phyloP scores from a whole-genome alignment of 2,329 filamentous ascomycete genomes.

The Monilinia fructicola region DNA sequence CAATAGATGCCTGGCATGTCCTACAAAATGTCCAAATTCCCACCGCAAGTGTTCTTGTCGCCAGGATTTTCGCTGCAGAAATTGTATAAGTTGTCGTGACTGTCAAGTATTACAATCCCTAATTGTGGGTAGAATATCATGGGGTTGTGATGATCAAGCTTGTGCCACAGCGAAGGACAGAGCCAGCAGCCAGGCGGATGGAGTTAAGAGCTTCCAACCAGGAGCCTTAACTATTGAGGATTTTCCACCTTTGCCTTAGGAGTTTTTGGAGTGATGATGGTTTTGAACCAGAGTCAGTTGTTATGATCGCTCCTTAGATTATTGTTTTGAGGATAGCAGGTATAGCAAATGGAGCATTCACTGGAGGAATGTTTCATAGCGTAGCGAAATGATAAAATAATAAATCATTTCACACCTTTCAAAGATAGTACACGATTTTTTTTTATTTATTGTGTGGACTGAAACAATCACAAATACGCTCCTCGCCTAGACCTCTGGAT shows the following conservation, averaged over 20 bases:
- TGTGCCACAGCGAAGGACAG: neutral
- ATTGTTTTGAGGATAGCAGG: neutral
- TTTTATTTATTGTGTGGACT: neutral
- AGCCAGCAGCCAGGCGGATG: neutral
- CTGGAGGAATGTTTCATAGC: neutral
- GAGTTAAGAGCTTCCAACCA: neutral
- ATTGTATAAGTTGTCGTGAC: too few species aligned
- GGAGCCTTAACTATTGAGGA: neutral
- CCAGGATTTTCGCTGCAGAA: too few species aligned
- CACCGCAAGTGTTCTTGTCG: too few species aligned
- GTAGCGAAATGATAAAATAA: neutral
- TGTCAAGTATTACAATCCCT: too few species aligned
- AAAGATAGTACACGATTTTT: neutral
- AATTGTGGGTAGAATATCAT: too few species aligned
- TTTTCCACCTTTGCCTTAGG: neutral
- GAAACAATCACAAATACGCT: neutral
- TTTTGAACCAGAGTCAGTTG: neutral
- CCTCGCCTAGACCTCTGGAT: neutral
- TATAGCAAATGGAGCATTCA: neutral
- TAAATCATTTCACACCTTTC: slow-evolving; percentile 1
- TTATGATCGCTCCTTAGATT: neutral
- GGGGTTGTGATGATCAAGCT: neutral
- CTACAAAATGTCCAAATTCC: too few species aligned
- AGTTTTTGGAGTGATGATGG: neutral
- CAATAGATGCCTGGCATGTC: too few species aligned